Evolutionary conservation across 1,284 basidiomycete species (phyloP), one percentile per base, ranked within the genome.

Genomic region (Anthracocystis setariae): DNA sequence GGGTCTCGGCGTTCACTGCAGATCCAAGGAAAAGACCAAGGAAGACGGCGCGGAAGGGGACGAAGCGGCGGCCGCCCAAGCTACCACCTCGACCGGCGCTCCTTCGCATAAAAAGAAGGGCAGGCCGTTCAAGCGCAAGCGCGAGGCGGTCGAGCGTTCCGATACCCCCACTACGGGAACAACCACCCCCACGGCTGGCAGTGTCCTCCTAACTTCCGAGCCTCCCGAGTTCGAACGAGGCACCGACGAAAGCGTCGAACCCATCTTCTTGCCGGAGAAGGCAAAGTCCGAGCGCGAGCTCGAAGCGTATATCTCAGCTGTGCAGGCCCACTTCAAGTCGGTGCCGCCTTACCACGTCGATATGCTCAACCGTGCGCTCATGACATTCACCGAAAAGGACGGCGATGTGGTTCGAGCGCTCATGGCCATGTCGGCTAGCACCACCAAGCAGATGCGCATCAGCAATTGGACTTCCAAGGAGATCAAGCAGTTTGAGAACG

Each of bases 281-380:
- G 74, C 84, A 35, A 79, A 82, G 42, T 46, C 61, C 12, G 83
- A 85, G 57, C 33, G 50, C 47, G 62, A 59, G 64, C 90, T 92
- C 58, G 91, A 92, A 77, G 88, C 87, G n/a, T 93, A 91, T 4
- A 85, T 82, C 90, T 90, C 38, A 89, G 91, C 7, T 8, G 64
- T 72, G 8, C 46, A 50, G 5, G 53, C 66, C n/a, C 71, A 73
- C 13, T 69, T 65, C 46, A 63, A 71, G 24, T 35, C 49, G 8
- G 46, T 74, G 0, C 65, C 62, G 3, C 52, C 71, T 91, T 83
- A 87, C 89, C 51, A 92, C 89, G 23, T 88, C 88, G 63, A 90
- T 90, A 70, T 91, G 89, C 8, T 87, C 86, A 92, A 93, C 93
- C 91, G 92, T 90, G 91, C 83, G 90, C 92, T 49, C 91, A 91